A percentile compares a stretch with the other conserved stretches of the same genome.
Conservation (phyloP, 108 stramenopile genomes). For the Epipyxis sp. region DNA sequence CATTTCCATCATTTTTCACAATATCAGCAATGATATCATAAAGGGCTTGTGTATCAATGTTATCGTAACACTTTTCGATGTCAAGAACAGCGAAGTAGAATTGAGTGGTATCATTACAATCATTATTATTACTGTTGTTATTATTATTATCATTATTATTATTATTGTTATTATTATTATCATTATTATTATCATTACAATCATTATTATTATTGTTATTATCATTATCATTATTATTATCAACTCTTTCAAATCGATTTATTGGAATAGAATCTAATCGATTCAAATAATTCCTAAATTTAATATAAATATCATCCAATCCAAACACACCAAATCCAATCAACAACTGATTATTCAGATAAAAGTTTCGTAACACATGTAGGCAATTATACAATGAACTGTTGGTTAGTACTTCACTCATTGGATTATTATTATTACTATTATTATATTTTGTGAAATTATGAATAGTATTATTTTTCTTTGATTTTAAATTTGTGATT, state of each 20-base stretch:
- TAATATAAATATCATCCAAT: not conserved
- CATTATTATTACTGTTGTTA: not conserved
- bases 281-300: not conserved
- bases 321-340: not conserved
- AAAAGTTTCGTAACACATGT: not conserved
- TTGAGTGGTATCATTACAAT: not conserved
- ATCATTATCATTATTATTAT: not conserved
- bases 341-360: not conserved
- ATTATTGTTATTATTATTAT: not conserved
- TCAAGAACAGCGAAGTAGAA: constrained; percentile 5
- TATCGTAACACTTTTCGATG: constrained; percentile 7
- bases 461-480: not conserved
- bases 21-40: constrained; percentile 3
- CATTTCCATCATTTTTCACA: too few species aligned
- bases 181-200: not conserved
- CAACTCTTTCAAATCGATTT: not conserved
- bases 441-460: not conserved
- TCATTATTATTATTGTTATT: not conserved
- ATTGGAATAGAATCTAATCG: not conserved
- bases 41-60: not conserved
- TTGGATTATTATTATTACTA: not conserved
- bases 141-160: not conserved
- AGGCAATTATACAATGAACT: not conserved
- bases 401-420: not conserved
- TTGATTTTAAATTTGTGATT: not conserved